Base-by-base conservation (phyloP, 1,284 basidiomycete species). In the Microbotryum silenes-acaulis region DNA sequence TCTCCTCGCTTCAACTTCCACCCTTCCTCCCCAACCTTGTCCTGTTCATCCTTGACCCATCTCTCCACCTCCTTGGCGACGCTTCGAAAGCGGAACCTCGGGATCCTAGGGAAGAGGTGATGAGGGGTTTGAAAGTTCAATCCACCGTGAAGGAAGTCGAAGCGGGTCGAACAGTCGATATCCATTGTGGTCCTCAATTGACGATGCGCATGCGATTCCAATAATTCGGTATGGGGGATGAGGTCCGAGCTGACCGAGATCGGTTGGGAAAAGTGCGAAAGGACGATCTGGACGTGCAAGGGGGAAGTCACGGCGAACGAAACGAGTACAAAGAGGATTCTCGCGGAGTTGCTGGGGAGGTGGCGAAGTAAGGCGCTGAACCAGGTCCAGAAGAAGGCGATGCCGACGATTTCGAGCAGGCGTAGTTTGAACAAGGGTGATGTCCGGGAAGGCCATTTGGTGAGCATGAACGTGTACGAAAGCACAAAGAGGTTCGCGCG, bases 191-290 rank as follows among this genome's bases (percentile, higher is more conserved):
- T 98, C 55, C 94, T 87, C 63, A 98, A 79, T 76, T 98, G 94
- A 37, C 96, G 86, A 69, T 89, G 86, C 1, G 88, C 82, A 79
- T 97, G 98, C 2, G 89, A 91, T 75, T 98, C 96, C 27, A 97
- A 80, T 73, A 97, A 94, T 12, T 81, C 87, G 1, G 91, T 93
- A 27, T 63, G 55, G 33, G 57, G 20, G 14, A 60, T 33, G 9
- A 48, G 21, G 20, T 57, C 42, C 18, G 57, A 16, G 16, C 52
- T 25, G n/a, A 42, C 47, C 3, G 60, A 68, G 48, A 68, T 54
- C 8, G 92, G 92, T 79, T 96, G 93, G 51, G 90, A 89, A 77
- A 96, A 98, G 78, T 98, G 94, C 4, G 93, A 97, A 25, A 98
- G 83, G 1, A 97, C 93, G 71, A 98, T 98, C 81, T 92, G 90